Base-by-base conservation (phyloP, 805 yeast species). In the Soucietia sequanensis region DNA sequence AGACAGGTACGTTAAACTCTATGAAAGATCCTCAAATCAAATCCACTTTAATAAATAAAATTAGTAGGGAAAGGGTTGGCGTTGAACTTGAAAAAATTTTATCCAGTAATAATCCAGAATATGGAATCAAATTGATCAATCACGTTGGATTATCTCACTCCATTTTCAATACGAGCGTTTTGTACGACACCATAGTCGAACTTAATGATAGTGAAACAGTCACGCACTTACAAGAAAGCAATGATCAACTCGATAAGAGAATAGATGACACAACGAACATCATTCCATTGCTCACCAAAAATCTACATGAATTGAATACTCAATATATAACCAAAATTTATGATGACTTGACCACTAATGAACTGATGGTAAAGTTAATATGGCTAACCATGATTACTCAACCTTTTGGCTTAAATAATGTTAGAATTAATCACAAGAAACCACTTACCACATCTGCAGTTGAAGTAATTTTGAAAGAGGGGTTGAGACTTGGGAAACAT, bases 31-130 rank as follows among this genome's bases (percentile, higher is more conserved):
- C 62, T 1, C 72, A 69, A 6, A 78, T 91, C 33, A 78, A 76
- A 43, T 42, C 53, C 0, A 80, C 85, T 2, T 68, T 93, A 31
- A 57, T 70, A 13, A 69, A 73, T 19, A 93, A 93, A 50, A 89
- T 93, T 31, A 85, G 95, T 37, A 71, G 93, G 34, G 99, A 93
- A 57, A 71, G 99, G 43, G 79, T 93, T 12, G 97, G 96, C 3
- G 80, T 77, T 5, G 99, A 93, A 52, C 58, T 90, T 31, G 80
- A 73, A 29, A 93, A 93, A 57, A 83, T 83, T 25, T 62, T 91
- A n/a, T 58, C 60, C n/a, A 77, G 89, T 5, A 52, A 62, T 6
- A 70, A 81, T 47, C 85, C 90, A 0, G 57, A 69, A 0, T 70
- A 76, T 41, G 96, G 93, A 0, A 58, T 89, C 37, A 57, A 68